Evolutionary conservation across 768 basidiomycete species (phyloP).

Genomic region (Hygrocybe punicea): DNA sequence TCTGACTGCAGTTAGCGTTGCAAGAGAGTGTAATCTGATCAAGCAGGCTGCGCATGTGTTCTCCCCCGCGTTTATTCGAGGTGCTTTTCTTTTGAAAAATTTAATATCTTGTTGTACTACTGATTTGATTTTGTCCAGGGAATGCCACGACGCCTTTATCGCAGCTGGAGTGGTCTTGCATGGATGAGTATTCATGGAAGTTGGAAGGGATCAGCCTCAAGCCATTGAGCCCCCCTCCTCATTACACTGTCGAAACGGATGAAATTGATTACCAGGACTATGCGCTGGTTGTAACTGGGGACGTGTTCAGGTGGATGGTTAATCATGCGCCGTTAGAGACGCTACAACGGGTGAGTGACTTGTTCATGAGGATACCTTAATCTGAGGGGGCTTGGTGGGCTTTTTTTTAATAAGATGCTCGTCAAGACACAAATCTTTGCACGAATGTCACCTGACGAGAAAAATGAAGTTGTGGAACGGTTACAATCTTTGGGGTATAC

Average conservation of each 20-base stretch:
- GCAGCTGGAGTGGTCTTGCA: conserved; percentile 83
- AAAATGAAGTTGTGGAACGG: conserved; percentile 95
- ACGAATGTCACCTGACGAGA: conserved; percentile 99
- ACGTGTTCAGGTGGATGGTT: conserved; percentile 98
- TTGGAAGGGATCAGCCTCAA: conserved; percentile 87
- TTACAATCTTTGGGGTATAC: conserved; percentile 92
- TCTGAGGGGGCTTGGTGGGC: background rate
- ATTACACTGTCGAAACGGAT: conserved; percentile 65
- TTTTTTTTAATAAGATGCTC: conserved; percentile 67
- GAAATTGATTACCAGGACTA: conserved; percentile 83
- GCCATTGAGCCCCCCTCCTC: conserved; percentile 67
- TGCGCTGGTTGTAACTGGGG: conserved; percentile 87
- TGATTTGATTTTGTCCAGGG: conserved; percentile 38
- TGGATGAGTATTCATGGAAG: conserved; percentile 82
- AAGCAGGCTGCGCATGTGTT: conserved; percentile 88
- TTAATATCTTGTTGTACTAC: background rate
- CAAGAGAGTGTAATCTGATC: conserved; percentile 87
- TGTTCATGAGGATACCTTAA: background rate
- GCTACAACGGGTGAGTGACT: conserved; percentile 71
- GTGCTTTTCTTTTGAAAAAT: conserved; percentile 38
- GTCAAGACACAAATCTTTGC: conserved; percentile 96
- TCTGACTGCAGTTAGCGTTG: conserved; percentile 94
- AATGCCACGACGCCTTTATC: conserved; percentile 51
- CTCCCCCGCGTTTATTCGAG: conserved; percentile 72
- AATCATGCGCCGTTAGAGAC: conserved; percentile 93